Evolutionary conservation across 768 basidiomycete species (phyloP), one percentile per base, ranked within the genome.

Genomic region (Xerocomellus dryophilus): DNA sequence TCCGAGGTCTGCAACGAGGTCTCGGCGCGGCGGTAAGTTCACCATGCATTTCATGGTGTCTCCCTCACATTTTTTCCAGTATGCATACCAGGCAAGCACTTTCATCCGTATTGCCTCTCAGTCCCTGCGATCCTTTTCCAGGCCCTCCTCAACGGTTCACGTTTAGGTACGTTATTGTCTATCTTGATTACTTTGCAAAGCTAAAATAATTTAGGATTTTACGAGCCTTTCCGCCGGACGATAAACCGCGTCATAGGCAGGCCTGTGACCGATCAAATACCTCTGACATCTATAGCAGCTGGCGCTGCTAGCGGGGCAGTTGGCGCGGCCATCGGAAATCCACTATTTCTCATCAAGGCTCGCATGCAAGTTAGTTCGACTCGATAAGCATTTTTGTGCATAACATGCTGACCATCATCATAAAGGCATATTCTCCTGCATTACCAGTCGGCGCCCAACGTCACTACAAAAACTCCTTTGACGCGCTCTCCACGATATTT

Each of bases 361-460:
- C 84, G 97, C 42, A 98, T 99, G 89, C 97, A 99, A 79, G 88
- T 86, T 17, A 52, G 61, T 47, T 9, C 15, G 41, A 12, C 43
- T 21, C 8, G 1, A 20, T 17, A 14, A 1, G n/a, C 3, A 18
- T 39, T 42, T 47, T 31, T 39, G 17, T n/a, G 21, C 46, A 3
- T 20, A 54, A 43, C n/a, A 23, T 36, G 41, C 34, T 55, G 40
- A 58, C 42, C 20, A 25, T 43, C n/a, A 12, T 25, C 35, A 18
- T 36, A 9, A 50, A 90, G 87, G 97, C 97, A 27, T 99, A 93
- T 73, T 98, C 95, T 1, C 94, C 96, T 7, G 83, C 86, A 38
- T 78, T 98, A 11, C 96, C 97, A 8, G 92, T 99, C 49, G 97
- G 97, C 53, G 80, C 93, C 9, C 97, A 99, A 65, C 96, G 94